Base-by-base conservation (phyloP, 1,284 basidiomycete species). In the Sanguinoderma infundibulare region DNA sequence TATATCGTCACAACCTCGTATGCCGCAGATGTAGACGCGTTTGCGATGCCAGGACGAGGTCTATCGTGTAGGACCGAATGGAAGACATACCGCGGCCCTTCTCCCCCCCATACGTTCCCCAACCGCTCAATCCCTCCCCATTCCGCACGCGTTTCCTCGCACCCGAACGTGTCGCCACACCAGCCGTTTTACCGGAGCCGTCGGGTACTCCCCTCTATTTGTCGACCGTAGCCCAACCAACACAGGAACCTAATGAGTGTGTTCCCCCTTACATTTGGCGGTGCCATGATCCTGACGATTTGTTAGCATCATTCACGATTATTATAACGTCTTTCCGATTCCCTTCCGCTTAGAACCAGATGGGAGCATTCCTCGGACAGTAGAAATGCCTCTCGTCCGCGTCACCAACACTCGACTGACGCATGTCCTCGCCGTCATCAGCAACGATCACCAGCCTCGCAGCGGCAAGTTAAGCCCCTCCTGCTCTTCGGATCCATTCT, bases 251-350 rank as follows among this genome's bases (percentile, higher is more conserved):
- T 28, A 30, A 14, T 26, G 1, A 9, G 46, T 47, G 28, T 26
- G 46, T 47, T 17, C 26, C 24, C 46, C 15, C 6, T 28, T n/a
- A n/a, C 38, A 17, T n/a, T 39, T 12, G 14, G 14, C 34, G 34
- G 14, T 35, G 14, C 34, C 6, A 14, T 7, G 34, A 14, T 35
- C 38, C 3, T 47, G 26, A 47, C 46, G 26, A 15, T 30, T 8
- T 26, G 9, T n/a, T 17, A 70, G 46, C 39, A 64, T 59, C 68
- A 64, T 63, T 73, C 69, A 60, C 40, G 54, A 56, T 24, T 56
- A 42, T 70, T 69, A 70, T 59, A 71, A 67, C 53, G 71, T 60
- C 63, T 68, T 28, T 42, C 66, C 62, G 50, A 65, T 69, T 62
- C 47, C 56, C 61, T 66, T 55, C 32, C 42, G 40, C 46, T 17